Conservation (phyloP, 2,329 filamentous ascomycete species). For the Beauveria sp. region DNA sequence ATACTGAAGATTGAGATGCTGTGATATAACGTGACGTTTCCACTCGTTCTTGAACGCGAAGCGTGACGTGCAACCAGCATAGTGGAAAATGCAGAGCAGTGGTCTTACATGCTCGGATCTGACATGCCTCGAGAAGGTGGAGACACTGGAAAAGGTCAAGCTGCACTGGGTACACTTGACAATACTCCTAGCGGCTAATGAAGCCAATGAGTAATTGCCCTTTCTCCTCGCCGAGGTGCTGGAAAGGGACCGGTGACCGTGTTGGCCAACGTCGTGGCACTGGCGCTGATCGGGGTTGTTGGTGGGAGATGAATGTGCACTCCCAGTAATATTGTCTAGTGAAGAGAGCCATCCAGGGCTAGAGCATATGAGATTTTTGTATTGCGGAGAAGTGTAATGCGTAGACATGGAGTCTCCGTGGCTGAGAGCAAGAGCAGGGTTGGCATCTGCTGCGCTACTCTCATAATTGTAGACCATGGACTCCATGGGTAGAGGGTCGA, state of each 20-base stretch:
- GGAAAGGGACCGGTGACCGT: neutral
- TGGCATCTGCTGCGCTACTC: neutral
- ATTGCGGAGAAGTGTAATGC: no score
- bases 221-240: no score
- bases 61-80: conserved; percentile 64
- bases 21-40: conserved; percentile 79
- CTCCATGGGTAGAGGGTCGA: no score
- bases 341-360: no score
- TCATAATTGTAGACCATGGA: neutral
- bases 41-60: conserved; percentile 80
- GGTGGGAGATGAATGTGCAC: neutral
- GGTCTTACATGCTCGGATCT: conserved; percentile 48
- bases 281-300: neutral
- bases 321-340: no score
- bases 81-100: conserved; percentile 71
- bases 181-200: neutral
- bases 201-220: no score
- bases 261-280: neutral
- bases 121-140: conserved; percentile 39
- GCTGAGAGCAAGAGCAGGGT: neutral
- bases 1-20: conserved; percentile 67
- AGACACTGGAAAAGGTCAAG: no score
- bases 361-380: neutral
- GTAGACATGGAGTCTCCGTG: neutral
- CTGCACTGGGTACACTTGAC: no score